Percentiles rank a stretch among this genome's conserved stretches.
Evolutionary conservation across 805 yeast genomes (phyloP).

Genomic region (Cyberlindnera euphorbiae): DNA sequence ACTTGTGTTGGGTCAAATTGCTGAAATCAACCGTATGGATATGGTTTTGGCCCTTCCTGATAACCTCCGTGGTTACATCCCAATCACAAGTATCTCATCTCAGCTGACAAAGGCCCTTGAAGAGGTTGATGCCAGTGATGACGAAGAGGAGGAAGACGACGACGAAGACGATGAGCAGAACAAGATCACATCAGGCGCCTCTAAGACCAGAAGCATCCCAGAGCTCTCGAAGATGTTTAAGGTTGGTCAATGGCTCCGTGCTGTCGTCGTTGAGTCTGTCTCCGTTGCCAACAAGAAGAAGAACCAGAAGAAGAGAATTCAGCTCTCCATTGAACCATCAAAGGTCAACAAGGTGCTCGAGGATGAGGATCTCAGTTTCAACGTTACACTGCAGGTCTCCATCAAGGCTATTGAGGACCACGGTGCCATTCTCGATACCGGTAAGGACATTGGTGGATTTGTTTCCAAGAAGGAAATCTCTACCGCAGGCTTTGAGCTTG

Average conservation of each 20-base stretch:
- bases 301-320: constrained; percentile 53
- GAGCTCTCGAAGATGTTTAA: constrained; percentile 47
- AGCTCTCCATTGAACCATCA: constrained; percentile 69
- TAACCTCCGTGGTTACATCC: constrained; percentile 72
- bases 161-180: constrained; percentile 28
- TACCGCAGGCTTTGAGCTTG: constrained; percentile 33
- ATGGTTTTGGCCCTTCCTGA: constrained; percentile 73
- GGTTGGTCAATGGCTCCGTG: constrained; percentile 85
- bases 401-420: constrained; percentile 86
- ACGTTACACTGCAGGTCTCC: constrained; percentile 68
- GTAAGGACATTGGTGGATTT: constrained; percentile 64
- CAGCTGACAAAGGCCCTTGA: constrained; percentile 56
- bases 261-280: constrained; percentile 57
- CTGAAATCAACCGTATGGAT: constrained; percentile 55
- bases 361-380: constrained; percentile 59
- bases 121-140: constrained; percentile 44
- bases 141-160: constrained; percentile 36
- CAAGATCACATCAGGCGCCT: constrained; percentile 22
- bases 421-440: constrained; percentile 75
- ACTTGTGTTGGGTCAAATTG: constrained; percentile 70
- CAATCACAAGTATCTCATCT: constrained; percentile 66
- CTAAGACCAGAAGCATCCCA: constrained; percentile 46
- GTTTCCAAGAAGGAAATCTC: constrained; percentile 64
- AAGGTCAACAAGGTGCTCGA: constrained; percentile 57
- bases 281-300: constrained; percentile 34